phyloP scores from a whole-genome alignment of 2,329 filamentous ascomycete genomes.

The Seiridium cupressi region DNA sequence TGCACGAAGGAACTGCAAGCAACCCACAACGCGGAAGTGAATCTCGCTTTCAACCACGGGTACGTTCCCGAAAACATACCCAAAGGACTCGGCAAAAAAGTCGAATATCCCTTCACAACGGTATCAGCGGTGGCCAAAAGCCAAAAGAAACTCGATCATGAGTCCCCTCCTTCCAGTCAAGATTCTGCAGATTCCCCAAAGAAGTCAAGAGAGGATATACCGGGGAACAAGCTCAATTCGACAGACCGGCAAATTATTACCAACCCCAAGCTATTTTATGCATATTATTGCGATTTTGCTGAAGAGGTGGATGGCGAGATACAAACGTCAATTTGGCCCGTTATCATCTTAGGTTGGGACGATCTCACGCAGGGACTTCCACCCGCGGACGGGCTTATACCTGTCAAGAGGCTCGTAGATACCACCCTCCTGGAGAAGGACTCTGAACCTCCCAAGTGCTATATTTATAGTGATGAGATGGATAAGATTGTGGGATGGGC shows the following conservation, averaged over 20 bases:
- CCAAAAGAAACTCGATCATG: no score
- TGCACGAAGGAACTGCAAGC: slow-evolving; percentile 27
- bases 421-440: slow-evolving; percentile 26
- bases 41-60: slow-evolving; percentile 25
- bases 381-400: slow-evolving; percentile 17
- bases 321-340: slow-evolving; percentile 25
- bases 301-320: slow-evolving; percentile 13
- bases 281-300: slow-evolving; percentile 32
- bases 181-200: background rate
- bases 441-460: slow-evolving; percentile 28
- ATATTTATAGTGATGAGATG: slow-evolving; percentile 23
- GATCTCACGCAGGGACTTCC: slow-evolving; percentile 18
- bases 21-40: slow-evolving; percentile 31
- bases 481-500: slow-evolving; percentile 34
- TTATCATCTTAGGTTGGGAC: slow-evolving; percentile 36
- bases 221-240: no score
- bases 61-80: slow-evolving; percentile 26
- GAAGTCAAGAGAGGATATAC: no score
- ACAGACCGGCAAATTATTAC: slow-evolving; percentile 11
- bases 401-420: slow-evolving; percentile 20
- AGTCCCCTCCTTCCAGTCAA: no score
- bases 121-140: background rate
- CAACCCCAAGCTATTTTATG: slow-evolving; percentile 26
- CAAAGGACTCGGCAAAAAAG: background rate
- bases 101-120: background rate